Evolutionary conservation across 495 filamentous ascomycete genomes (phyloP).

Genomic region (Mycothermus thermophilus): DNA sequence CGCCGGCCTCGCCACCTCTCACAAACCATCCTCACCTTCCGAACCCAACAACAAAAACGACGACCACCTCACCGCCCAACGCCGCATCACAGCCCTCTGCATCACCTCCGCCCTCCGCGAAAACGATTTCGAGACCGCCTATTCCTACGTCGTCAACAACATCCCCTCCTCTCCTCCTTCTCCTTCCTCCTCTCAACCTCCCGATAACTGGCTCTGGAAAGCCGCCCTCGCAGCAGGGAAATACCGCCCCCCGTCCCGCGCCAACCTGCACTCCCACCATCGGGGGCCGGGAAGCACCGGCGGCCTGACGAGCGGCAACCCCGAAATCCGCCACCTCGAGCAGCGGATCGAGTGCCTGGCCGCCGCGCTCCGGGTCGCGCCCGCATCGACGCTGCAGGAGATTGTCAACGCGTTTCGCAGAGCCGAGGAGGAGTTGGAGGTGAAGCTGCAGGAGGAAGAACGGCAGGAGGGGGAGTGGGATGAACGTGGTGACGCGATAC

Average conservation of each 20-base stretch:
- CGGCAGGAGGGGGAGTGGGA: slow-evolving; percentile 66
- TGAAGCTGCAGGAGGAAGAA: slow-evolving; percentile 53
- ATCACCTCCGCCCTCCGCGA: slow-evolving; percentile 73
- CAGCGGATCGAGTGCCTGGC: slow-evolving; percentile 88
- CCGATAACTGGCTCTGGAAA: slow-evolving; percentile 82
- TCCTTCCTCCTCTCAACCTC: slow-evolving; percentile 6
- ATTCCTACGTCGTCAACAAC: slow-evolving; percentile 77
- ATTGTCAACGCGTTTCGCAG: slow-evolving; percentile 73
- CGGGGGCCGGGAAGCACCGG: too few relatives aligned
- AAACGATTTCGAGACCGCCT: slow-evolving; percentile 93
- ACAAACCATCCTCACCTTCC: slow-evolving; percentile 10
- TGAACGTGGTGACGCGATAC: slow-evolving; percentile 41
- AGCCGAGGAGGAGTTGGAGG: slow-evolving; percentile 74
- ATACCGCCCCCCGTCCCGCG: slow-evolving; percentile 43
- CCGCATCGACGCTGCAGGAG: slow-evolving; percentile 63
- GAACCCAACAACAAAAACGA: slow-evolving; percentile 17
- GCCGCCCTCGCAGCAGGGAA: slow-evolving; percentile 81
- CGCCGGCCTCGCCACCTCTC: slow-evolving; percentile 42
- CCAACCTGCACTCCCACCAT: slow-evolving; percentile 34
- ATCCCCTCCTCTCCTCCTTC: too few relatives aligned
- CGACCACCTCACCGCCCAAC: slow-evolving; percentile 32
- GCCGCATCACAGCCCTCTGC: slow-evolving; percentile 73
- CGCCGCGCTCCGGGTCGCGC: slow-evolving; percentile 68
- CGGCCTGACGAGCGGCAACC: slow-evolving; percentile 33
- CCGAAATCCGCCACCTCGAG: slow-evolving; percentile 51